Conservation (phyloP, 2,329 filamentous ascomycete species). For the Seiridium cupressi region DNA sequence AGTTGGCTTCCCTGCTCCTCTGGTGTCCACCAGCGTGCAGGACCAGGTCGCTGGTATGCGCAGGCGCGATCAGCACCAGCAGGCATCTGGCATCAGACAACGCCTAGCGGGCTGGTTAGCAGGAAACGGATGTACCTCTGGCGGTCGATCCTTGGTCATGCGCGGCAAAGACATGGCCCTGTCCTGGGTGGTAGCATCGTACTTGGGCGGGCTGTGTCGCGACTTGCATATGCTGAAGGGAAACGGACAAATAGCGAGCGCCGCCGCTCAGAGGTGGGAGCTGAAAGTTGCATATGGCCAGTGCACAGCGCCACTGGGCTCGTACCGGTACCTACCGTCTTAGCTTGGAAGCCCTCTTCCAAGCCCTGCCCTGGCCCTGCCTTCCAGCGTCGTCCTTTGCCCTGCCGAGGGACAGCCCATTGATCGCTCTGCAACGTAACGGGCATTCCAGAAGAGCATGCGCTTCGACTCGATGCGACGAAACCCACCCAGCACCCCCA, state of each 20-base stretch:
- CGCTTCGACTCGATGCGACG: too few species aligned
- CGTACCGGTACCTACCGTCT: slow-evolving; percentile 3
- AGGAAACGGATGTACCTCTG: not conserved
- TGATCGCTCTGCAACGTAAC: not conserved
- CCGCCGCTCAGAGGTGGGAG: slow-evolving; percentile 21
- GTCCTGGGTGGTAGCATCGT: slow-evolving; percentile 5
- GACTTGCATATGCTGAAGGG: slow-evolving; percentile 25
- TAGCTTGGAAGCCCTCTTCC: too few species aligned
- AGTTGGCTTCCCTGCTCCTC: not conserved
- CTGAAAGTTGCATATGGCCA: slow-evolving; percentile 28
- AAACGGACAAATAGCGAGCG: slow-evolving; percentile 25
- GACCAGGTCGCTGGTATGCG: not conserved
- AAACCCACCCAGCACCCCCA: not conserved
- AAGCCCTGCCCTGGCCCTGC: not conserved
- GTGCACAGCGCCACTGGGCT: slow-evolving; percentile 19
- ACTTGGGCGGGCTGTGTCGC: slow-evolving; percentile 28
- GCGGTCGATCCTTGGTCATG: slow-evolving; percentile 17
- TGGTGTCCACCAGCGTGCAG: not conserved
- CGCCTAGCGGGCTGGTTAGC: not conserved
- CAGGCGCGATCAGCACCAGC: not conserved
- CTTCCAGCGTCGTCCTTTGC: not conserved
- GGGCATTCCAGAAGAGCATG: not conserved
- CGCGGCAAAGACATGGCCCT: slow-evolving; percentile 20
- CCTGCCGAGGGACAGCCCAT: slow-evolving; percentile 5
- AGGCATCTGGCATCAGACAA: not conserved